These are phyloP conservation scores for Linnemannia elongata DNA, from an alignment of 192 early-diverging fungal species.

Conservation along the genomic window DNA sequence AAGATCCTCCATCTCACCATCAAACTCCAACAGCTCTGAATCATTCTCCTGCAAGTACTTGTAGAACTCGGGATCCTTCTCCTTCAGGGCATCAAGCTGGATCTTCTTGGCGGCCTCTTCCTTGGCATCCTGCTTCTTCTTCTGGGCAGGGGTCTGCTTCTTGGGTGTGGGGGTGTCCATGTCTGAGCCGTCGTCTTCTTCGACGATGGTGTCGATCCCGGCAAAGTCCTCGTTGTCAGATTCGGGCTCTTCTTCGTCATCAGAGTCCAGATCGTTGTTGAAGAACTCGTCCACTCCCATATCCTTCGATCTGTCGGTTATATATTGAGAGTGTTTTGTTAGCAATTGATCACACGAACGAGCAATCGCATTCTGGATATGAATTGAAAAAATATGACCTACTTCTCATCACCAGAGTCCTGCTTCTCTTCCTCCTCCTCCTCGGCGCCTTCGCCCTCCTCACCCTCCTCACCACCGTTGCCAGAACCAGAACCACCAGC, in stretches of 20 bases:
- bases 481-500: conserved; percentile 5
- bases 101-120: conserved; percentile 76
- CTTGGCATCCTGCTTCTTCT: conserved; percentile 51
- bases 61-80: conserved; percentile 93
- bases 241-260: conserved; percentile 61
- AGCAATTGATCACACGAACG: background rate
- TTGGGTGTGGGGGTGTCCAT: conserved; percentile 31
- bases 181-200: conserved; percentile 59
- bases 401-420: conserved; percentile 41
- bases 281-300: conserved; percentile 69
- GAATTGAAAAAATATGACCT: background rate
- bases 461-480: background rate
- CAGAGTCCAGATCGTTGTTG: conserved; percentile 62
- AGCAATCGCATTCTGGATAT: background rate
- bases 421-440: conserved; percentile 25
- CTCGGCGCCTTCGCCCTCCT: conserved; percentile 5
- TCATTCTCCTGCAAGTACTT: conserved; percentile 93
- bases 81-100: conserved; percentile 87
- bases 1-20: conserved; percentile 62
- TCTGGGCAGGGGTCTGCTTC: conserved; percentile 42
- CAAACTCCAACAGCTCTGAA: conserved; percentile 84
- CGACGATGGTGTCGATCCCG: conserved; percentile 70
- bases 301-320: conserved; percentile 38
- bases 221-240: conserved; percentile 68
- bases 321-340: background rate